These are phyloP conservation scores for Serendipita sp. DNA, from an alignment of 768 basidiomycete genomes.

Conservation along the genomic window DNA sequence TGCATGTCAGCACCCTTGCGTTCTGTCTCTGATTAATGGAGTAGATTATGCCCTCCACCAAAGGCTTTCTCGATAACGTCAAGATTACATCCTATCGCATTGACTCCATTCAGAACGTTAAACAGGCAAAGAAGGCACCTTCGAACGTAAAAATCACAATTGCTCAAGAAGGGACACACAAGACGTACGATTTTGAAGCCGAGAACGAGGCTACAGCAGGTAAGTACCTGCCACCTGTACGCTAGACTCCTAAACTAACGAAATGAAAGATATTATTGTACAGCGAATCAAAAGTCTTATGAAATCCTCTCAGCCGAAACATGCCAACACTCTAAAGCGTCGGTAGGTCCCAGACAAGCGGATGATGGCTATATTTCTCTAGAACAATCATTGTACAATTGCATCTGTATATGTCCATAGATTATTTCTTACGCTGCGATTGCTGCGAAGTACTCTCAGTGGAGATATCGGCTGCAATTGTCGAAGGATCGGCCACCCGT, in stretches of 20 bases:
- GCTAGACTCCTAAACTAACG: neutral
- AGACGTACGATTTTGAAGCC: slow-evolving; percentile 95
- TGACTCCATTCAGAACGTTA: slow-evolving; percentile 67
- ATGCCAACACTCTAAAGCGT: neutral
- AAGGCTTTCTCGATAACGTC: slow-evolving; percentile 73
- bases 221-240: neutral
- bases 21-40: slow-evolving; percentile 7
- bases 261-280: neutral
- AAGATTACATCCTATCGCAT: slow-evolving; percentile 90
- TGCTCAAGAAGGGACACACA: slow-evolving; percentile 52
- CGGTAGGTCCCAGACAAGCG: neutral
- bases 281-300: slow-evolving; percentile 1
- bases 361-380: neutral
- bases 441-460: neutral
- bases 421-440: neutral
- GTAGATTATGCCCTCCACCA: slow-evolving; percentile 78
- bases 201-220: slow-evolving; percentile 33
- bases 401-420: neutral
- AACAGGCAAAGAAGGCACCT: slow-evolving; percentile 65
- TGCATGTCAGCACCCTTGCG: neutral
- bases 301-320: neutral
- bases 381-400: neutral
- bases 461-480: neutral
- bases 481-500: slow-evolving; percentile 24
- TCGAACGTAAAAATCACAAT: slow-evolving; percentile 82